These are phyloP conservation scores for Rhododendron vialii DNA, from an alignment of 148 eudicot genomes.

Conservation along the genomic window DNA sequence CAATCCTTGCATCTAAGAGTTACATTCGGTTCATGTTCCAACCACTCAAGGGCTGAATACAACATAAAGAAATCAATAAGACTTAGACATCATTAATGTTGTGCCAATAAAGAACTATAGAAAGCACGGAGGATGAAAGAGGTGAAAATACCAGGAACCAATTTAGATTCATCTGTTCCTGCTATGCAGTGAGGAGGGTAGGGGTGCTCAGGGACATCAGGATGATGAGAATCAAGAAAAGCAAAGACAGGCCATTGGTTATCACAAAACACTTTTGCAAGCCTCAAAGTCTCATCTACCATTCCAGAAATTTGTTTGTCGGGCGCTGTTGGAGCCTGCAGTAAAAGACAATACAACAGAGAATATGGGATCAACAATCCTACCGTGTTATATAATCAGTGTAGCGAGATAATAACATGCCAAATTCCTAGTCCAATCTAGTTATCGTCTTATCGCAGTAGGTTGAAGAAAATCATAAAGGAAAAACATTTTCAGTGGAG, in stretches of 20 bases:
- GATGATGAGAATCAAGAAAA: conserved; percentile 78
- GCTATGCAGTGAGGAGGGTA: conserved; percentile 89
- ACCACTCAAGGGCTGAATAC: conserved; percentile 66
- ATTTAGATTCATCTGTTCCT: conserved; percentile 70
- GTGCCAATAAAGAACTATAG: neutral
- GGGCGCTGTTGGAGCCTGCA: conserved; percentile 66
- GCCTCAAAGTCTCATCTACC: conserved; percentile 65
- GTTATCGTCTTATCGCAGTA: neutral
- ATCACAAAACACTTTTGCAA: conserved; percentile 60
- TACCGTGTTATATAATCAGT: neutral
- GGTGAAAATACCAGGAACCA: conserved; percentile 66
- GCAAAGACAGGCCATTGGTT: conserved; percentile 79
- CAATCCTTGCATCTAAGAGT: conserved; percentile 80
- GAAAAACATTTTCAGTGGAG: neutral
- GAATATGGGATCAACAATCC: neutral
- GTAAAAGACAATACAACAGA: neutral
- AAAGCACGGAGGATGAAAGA: neutral
- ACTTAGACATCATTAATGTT: neutral
- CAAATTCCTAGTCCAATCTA: neutral
- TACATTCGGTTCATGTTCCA: conserved; percentile 79
- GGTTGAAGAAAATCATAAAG: neutral
- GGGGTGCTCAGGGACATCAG: conserved; percentile 87
- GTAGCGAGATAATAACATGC: neutral
- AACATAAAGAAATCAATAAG: conserved; percentile 7
- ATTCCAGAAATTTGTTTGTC: conserved; percentile 64